Conservation (phyloP, 345 rosid species). For the Kernera saxatilis region DNA sequence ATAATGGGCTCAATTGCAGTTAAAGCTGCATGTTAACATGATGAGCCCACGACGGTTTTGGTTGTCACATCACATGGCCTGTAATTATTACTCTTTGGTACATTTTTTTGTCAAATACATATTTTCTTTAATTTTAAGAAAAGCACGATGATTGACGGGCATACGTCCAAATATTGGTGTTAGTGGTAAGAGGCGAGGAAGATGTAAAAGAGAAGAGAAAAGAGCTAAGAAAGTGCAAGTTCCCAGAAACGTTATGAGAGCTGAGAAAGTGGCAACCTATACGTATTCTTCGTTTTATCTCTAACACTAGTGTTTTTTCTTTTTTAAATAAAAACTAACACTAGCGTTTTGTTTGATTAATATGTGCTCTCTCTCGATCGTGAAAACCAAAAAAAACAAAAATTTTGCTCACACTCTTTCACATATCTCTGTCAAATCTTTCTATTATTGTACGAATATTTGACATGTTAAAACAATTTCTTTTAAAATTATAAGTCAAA, state of each 20-base stretch:
- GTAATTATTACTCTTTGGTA: no score
- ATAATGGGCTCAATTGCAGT: neutral
- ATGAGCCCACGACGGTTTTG: neutral
- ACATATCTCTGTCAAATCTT: neutral
- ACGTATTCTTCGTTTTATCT: neutral
- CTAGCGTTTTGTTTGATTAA: no score
- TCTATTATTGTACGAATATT: neutral
- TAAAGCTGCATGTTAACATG: neutral
- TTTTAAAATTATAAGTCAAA: no score
- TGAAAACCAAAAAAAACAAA: no score
- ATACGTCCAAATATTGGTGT: constrained; percentile 20
- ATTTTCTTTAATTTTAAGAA: no score
- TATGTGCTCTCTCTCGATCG: no score
- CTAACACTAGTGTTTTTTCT: neutral
- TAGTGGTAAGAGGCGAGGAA: neutral
- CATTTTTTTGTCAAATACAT: no score
- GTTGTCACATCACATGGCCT: neutral
- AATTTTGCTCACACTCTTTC: no score
- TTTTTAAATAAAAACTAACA: no score
- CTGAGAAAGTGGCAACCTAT: neutral
- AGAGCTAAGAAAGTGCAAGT: neutral
- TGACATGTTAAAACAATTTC: no score
- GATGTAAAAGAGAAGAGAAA: neutral
- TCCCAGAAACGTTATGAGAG: neutral
- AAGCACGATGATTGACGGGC: neutral